Base-by-base conservation (phyloP, 805 yeast genomes). In the Pichia kluyveri region DNA sequence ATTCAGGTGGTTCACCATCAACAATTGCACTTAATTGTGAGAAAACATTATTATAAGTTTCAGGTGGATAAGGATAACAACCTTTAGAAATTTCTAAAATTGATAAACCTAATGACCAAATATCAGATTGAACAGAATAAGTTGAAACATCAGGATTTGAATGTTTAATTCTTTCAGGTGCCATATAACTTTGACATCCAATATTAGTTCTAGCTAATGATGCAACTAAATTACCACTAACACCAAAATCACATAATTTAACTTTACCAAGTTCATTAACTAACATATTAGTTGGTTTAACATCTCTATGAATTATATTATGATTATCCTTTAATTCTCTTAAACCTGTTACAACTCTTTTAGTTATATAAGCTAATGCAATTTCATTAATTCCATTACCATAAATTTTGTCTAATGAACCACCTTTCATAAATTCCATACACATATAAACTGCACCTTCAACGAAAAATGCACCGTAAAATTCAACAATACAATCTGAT, bases 371-470 rank as follows among this genome's bases (percentile, higher is more conserved):
- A 3, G 95, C 95, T 49, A 91, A 69, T 53, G 83, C 83, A 8
- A 80, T 77, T 62, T 91, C 99, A 53, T 82, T 84, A 32, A 85
- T 71, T 40, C 90, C 88, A 43, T 69, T 71, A 4, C 80, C 83
- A 65, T 89, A 91, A 15, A 90, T 73, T 60, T 85, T 86, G 66
- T 91, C 96, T 50, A 91, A 69, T 0, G 96, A 87, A 0, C 96
- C 96, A 43, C 96, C 97, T 64, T 88, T 95, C 99, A 91, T 91
- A 64, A 82, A 87, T 68, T 91, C 99, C 77, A 91, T 91, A 68
- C 98, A 93, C 87, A 91, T 88, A 68, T 90, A 93, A 28, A 91
- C 99, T 0, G 97, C 96, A 42, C 97, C 96, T 67, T 93, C 99
- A 32, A 88, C 88, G 61, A 91, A 93, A 61, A 91, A 91, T 1